Evolutionary conservation across 441 rosid species (phyloP).

Genomic region (Monsonia emarginata): DNA sequence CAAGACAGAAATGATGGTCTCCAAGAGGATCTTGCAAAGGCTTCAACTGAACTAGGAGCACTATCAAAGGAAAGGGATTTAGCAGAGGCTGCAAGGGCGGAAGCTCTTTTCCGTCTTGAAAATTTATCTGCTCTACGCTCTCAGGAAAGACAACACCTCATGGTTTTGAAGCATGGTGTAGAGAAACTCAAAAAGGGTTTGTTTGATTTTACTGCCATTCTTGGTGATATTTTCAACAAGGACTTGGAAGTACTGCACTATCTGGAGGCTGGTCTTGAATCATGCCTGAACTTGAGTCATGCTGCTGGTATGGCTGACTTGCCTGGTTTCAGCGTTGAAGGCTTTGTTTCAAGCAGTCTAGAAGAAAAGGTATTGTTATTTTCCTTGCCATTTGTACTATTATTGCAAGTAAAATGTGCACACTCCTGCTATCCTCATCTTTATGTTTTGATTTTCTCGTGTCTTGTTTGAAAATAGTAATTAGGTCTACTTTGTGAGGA

Average conservation of each 20-base stretch:
- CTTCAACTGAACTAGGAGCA: conserved; percentile 40
- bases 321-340: conserved; percentile 26
- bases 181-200: conserved; percentile 42
- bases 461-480: neutral
- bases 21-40: conserved; percentile 70
- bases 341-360: conserved; percentile 18
- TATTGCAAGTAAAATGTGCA: neutral
- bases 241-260: conserved; percentile 58
- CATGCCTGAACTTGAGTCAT: conserved; percentile 38
- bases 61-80: conserved; percentile 47
- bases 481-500: neutral
- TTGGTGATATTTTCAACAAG: conserved; percentile 43
- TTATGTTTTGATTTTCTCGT: neutral
- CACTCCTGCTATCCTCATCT: neutral
- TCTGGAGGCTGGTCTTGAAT: conserved; percentile 47
- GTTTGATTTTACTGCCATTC: conserved; percentile 33
- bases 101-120: conserved; percentile 53
- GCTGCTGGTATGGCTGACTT: conserved; percentile 25
- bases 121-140: conserved; percentile 33
- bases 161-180: conserved; percentile 37
- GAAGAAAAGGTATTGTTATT: conserved; percentile 44
- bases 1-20: conserved; percentile 91
- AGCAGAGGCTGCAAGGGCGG: conserved; percentile 58
- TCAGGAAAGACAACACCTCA: conserved; percentile 50
- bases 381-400: neutral